Conservation (phyloP, 163 green algal genomes). For the Trebouxia gelatinosa region DNA sequence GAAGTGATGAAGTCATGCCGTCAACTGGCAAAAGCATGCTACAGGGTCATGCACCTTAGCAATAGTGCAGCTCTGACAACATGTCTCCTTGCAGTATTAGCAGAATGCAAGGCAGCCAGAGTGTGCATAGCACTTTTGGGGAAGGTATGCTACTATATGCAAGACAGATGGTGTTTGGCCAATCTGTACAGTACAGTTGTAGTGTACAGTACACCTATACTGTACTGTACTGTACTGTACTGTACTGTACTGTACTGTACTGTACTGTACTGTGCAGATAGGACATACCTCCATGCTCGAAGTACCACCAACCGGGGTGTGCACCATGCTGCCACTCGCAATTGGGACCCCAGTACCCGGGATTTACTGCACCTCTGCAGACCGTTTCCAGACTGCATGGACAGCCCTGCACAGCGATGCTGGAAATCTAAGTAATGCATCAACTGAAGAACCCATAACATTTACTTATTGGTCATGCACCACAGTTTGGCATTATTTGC, state of each 20-base stretch:
- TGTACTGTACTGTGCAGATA: not conserved
- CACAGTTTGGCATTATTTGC: too few relatives aligned
- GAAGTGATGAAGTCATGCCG: too few relatives aligned
- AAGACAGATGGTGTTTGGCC: not conserved
- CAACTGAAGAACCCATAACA: too few relatives aligned
- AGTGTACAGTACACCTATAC: not conserved
- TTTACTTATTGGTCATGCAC: too few relatives aligned
- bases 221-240: too few relatives aligned
- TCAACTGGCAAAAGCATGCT: too few relatives aligned
- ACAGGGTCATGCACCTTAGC: too few relatives aligned
- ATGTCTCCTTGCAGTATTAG: too few relatives aligned
- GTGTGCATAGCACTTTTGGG: not conserved
- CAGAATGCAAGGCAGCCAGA: not conserved
- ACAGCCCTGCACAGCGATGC: conserved; percentile 14
- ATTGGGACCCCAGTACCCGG: not conserved
- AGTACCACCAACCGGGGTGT: conserved; percentile 29
- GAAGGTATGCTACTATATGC: not conserved
- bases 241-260: not conserved
- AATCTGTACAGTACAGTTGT: not conserved
- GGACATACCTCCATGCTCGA: conserved; percentile 13
- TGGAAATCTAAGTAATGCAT: too few relatives aligned
- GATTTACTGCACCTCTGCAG: conserved; percentile 17
- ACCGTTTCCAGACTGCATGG: conserved; percentile 13
- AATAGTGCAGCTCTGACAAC: too few relatives aligned
- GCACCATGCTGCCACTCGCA: conserved; percentile 9